Percentiles rank a stretch among this genome's conserved stretches.
These are phyloP conservation scores for Aspergillus sp. DNA, from an alignment of 2,329 filamentous ascomycete genomes.

Conservation along the genomic window DNA sequence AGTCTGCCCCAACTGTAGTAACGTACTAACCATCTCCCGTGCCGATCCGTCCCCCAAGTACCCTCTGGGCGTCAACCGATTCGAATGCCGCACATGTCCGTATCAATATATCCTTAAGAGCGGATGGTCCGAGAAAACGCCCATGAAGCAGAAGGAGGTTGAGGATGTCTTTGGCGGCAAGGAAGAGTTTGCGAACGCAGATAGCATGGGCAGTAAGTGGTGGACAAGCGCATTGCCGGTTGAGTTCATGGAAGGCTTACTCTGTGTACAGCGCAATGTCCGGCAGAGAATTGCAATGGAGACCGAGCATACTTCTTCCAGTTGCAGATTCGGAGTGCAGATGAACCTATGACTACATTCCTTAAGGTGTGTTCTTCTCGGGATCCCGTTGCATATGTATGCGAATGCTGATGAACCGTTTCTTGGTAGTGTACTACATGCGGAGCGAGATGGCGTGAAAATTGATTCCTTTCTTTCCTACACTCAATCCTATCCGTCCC, in stretches of 20 bases:
- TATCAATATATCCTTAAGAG: conserved; percentile 79
- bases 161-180: conserved; percentile 87
- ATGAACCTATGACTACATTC: conserved; percentile 97
- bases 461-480: conserved; percentile 25
- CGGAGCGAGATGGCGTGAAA: conserved; percentile 44
- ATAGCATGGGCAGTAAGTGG: conserved; percentile 61
- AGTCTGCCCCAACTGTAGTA: conserved; percentile 47
- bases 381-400: conserved; percentile 10
- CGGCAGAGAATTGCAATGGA: conserved; percentile 71
- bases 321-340: conserved; percentile 93
- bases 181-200: conserved; percentile 83
- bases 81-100: conserved; percentile 92
- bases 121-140: conserved; percentile 72
- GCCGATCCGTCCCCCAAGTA: conserved; percentile 31
- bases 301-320: conserved; percentile 88
- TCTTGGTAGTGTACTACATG: conserved; percentile 39
- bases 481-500: too few species aligned
- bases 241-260: conserved; percentile 6
- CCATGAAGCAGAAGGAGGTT: conserved; percentile 75
- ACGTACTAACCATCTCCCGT: conserved; percentile 42
- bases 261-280: conserved; percentile 61
- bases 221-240: not conserved
- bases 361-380: conserved; percentile 58
- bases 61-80: conserved; percentile 59
- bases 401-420: conserved; percentile 14